Conservation (phyloP, 306 rosid species). For the Sophora flavescens region DNA sequence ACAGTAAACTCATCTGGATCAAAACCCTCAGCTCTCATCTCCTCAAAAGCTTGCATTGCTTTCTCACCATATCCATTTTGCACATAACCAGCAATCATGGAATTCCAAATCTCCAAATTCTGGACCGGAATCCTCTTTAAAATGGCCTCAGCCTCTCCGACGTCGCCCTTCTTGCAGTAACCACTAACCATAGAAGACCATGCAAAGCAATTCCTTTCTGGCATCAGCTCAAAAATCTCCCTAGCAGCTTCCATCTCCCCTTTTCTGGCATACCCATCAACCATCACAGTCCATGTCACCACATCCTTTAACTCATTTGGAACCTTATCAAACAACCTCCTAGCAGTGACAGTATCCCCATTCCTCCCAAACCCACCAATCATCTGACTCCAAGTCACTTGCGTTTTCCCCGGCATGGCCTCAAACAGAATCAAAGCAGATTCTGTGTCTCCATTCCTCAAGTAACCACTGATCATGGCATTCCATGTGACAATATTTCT, state of each 20-base stretch:
- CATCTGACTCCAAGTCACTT: slow-evolving; percentile 78
- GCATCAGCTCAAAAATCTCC: slow-evolving; percentile 73
- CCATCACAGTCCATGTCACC: slow-evolving; percentile 80
- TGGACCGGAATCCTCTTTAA: slow-evolving; percentile 52
- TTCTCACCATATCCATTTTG: slow-evolving; percentile 69
- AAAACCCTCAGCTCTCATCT: slow-evolving; percentile 62
- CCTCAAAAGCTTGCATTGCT: slow-evolving; percentile 60
- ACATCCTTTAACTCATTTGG: slow-evolving; percentile 63
- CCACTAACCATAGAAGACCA: slow-evolving; percentile 82
- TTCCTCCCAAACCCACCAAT: slow-evolving; percentile 67
- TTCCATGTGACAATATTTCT: slow-evolving; percentile 73
- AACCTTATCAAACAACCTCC: slow-evolving; percentile 62
- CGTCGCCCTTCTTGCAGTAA: slow-evolving; percentile 69
- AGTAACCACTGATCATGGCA: slow-evolving; percentile 70
- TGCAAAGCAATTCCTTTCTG: slow-evolving; percentile 61
- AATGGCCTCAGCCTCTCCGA: slow-evolving; percentile 57
- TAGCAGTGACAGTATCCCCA: slow-evolving; percentile 59
- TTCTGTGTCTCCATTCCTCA: slow-evolving; percentile 56
- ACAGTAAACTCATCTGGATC: slow-evolving; percentile 63
- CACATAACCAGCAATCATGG: slow-evolving; percentile 76
- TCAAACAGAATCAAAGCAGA: slow-evolving; percentile 61
- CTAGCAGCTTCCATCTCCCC: slow-evolving; percentile 76
- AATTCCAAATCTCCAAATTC: slow-evolving; percentile 79
- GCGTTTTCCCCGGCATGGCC: slow-evolving; percentile 55
- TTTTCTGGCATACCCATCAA: slow-evolving; percentile 68